phyloP scores from a whole-genome alignment of 352 stramenopile genomes.

The Elongisporangium anandrum region DNA sequence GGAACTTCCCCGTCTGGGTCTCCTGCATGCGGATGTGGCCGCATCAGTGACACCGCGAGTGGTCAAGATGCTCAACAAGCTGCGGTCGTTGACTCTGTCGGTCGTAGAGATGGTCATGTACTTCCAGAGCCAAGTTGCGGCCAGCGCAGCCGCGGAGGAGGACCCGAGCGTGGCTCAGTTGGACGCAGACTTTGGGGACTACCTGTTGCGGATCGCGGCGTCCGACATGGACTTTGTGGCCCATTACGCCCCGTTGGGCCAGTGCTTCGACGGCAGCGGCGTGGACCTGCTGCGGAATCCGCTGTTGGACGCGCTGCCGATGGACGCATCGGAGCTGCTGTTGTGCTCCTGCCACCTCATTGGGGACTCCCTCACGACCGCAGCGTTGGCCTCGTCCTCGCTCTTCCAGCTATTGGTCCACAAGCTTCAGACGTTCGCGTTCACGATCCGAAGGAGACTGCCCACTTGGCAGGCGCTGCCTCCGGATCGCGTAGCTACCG shows the following conservation, averaged over 20 bases:
- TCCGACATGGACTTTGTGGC: constrained; percentile 48
- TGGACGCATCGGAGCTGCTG: constrained; percentile 68
- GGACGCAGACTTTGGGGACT: constrained; percentile 38
- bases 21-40: not conserved
- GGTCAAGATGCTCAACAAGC: constrained; percentile 51
- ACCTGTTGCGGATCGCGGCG: constrained; percentile 38
- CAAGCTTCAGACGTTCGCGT: constrained; percentile 49
- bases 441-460: constrained; percentile 31
- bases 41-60: constrained; percentile 10
- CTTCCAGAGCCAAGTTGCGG: constrained; percentile 29
- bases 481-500: constrained; percentile 37
- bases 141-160: not conserved
- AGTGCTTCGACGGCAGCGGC: constrained; percentile 39
- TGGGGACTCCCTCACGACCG: constrained; percentile 6
- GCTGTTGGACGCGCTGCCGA: constrained; percentile 52
- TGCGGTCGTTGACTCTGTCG: constrained; percentile 54
- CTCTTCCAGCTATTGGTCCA: constrained; percentile 47
- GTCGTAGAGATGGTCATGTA: constrained; percentile 65
- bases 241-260: constrained; percentile 23
- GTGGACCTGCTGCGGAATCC: constrained; percentile 51
- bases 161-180: constrained; percentile 4
- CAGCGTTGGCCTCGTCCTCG: constrained; percentile 19
- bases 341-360: constrained; percentile 54
- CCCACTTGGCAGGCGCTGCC: constrained; percentile 58
- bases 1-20: constrained; percentile 16